A percentile compares a stretch with the other conserved stretches of the same genome.
Conservation (phyloP, 148 eudicot genomes). For the Camellia granthamiana region DNA sequence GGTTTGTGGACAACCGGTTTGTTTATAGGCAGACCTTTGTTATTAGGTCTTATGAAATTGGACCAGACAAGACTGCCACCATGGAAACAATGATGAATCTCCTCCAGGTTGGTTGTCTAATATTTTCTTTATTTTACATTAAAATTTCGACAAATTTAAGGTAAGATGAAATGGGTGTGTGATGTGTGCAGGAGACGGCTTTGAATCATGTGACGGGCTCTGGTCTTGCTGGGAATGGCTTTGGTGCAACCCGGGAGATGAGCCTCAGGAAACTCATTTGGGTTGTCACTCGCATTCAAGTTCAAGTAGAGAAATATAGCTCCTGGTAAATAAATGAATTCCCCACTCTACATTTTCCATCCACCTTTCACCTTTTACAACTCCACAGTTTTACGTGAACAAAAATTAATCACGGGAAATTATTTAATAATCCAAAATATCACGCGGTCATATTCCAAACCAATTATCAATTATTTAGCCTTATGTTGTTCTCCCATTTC, state of each 20-base stretch:
- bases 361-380: not conserved
- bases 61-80: slow-evolving; percentile 85
- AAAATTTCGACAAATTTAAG: not conserved
- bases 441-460: no score
- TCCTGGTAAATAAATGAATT: slow-evolving; percentile 51
- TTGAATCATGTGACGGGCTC: slow-evolving; percentile 73
- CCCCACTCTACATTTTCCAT: not conserved
- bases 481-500: no score
- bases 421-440: no score
- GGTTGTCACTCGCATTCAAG: slow-evolving; percentile 83
- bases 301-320: slow-evolving; percentile 69
- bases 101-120: slow-evolving; percentile 46
- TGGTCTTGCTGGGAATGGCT: slow-evolving; percentile 77
- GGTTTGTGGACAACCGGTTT: slow-evolving; percentile 52
- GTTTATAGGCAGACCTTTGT: slow-evolving; percentile 67
- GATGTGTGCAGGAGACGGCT: slow-evolving; percentile 61
- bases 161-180: not conserved
- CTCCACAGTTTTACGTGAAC: no score
- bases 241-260: slow-evolving; percentile 83
- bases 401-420: no score
- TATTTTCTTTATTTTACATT: not conserved
- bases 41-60: slow-evolving; percentile 82
- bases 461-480: no score
- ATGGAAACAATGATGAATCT: slow-evolving; percentile 91
- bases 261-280: slow-evolving; percentile 79